phyloP scores from a whole-genome alignment of 768 basidiomycete genomes.

The Hygrophorus russula region DNA sequence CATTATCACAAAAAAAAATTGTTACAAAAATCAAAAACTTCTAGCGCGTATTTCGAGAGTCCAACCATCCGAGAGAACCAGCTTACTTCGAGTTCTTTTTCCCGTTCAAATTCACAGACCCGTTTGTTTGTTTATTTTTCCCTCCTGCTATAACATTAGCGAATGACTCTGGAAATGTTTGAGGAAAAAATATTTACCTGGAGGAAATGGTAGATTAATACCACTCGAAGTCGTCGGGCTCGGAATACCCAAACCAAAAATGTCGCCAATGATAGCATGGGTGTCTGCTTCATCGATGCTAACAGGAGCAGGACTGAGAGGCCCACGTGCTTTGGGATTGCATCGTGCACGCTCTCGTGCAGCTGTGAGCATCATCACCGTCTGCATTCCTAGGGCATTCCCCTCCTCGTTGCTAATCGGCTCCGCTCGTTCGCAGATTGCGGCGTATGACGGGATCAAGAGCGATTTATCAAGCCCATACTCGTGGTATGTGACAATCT shows the following conservation, averaged over 20 bases:
- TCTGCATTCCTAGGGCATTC: constrained; percentile 43
- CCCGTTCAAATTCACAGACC: too few species aligned
- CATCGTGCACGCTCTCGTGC: constrained; percentile 38
- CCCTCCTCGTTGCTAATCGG: constrained; percentile 47
- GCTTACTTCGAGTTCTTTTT: too few species aligned
- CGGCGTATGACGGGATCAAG: constrained; percentile 40
- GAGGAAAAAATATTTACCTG: too few species aligned
- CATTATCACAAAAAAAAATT: too few species aligned
- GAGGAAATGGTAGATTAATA: too few species aligned
- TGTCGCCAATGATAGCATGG: constrained; percentile 8
- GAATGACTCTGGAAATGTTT: too few species aligned
- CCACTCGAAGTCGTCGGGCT: too few species aligned
- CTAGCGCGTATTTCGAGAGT: too few species aligned
- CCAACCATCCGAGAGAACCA: too few species aligned
- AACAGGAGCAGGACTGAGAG: neutral
- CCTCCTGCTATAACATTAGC: too few species aligned
- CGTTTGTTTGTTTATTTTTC: too few species aligned
- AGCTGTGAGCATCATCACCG: constrained; percentile 36
- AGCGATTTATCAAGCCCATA: constrained; percentile 36
- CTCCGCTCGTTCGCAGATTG: constrained; percentile 37
- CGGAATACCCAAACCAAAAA: constrained; percentile 10
- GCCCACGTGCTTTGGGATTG: constrained; percentile 8
- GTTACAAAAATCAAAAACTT: too few species aligned
- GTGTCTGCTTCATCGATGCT: neutral
- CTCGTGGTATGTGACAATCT: constrained; percentile 40